phyloP scores from a whole-genome alignment of 164 flowering plant genomes.

The Berberis thunbergii region DNA sequence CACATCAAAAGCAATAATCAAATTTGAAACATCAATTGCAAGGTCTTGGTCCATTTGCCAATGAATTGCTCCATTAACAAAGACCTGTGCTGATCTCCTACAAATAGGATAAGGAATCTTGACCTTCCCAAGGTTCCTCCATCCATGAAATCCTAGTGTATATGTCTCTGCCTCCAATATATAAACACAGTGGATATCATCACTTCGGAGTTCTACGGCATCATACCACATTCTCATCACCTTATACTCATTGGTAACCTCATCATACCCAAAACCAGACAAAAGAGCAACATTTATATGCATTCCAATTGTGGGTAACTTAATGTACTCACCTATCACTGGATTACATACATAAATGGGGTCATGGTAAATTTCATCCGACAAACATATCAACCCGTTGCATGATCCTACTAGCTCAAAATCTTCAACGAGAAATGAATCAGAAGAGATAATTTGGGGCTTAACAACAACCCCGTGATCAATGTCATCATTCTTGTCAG shows the following conservation, averaged over 20 bases:
- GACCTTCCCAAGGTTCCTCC: constrained; percentile 1
- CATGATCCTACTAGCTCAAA: background rate
- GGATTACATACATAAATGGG: constrained; percentile 4
- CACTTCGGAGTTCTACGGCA: background rate
- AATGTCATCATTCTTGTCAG: background rate
- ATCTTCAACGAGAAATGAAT: background rate
- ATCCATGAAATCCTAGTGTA: background rate
- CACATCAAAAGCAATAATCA: constrained; percentile 1
- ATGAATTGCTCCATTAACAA: background rate
- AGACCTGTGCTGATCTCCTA: background rate
- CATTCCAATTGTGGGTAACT: background rate
- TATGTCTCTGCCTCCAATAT: background rate
- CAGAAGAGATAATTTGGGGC: background rate
- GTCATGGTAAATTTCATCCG: background rate
- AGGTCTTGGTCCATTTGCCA: background rate
- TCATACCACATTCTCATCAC: background rate
- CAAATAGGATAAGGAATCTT: background rate
- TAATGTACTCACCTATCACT: constrained; percentile 1
- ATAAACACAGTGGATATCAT: background rate
- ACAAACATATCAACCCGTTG: background rate
- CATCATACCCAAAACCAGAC: constrained; percentile 1
- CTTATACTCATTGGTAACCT: constrained; percentile 1
- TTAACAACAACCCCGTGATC: background rate
- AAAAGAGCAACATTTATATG: background rate
- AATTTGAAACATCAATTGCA: background rate